Evolutionary conservation across 176 grass and related monocot species (phyloP).

Genomic region (Oryza glaberrima): DNA sequence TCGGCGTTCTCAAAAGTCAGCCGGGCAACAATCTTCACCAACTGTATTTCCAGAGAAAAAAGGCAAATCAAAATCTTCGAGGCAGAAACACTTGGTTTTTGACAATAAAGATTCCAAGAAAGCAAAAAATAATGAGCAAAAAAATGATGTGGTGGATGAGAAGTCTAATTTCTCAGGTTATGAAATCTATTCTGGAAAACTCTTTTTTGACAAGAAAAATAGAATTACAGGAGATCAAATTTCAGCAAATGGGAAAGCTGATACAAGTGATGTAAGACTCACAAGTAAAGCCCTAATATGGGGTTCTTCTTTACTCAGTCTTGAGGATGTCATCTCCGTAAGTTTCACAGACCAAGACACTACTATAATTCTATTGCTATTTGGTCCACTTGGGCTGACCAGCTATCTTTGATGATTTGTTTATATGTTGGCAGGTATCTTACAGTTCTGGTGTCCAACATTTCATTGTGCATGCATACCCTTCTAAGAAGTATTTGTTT

Average conservation of each 20-base stretch:
- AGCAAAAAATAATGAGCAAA: conserved; percentile 64
- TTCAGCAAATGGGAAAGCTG: conserved; percentile 48
- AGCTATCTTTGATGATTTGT: conserved; percentile 35
- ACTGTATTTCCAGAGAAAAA: conserved; percentile 85
- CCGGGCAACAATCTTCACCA: conserved; percentile 77
- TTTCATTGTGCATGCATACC: conserved; percentile 87
- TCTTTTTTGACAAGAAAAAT: conserved; percentile 69
- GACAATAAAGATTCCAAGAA: conserved; percentile 54
- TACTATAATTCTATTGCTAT: conserved; percentile 21
- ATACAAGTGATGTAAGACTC: conserved; percentile 69
- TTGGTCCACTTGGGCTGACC: conserved; percentile 1
- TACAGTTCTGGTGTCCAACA: conserved; percentile 66
- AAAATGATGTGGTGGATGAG: conserved; percentile 74
- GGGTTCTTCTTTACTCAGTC: conserved; percentile 72
- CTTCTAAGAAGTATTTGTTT: conserved; percentile 73
- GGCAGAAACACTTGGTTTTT: conserved; percentile 51
- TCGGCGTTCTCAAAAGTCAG: conserved; percentile 58
- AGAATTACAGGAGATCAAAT: conserved; percentile 53
- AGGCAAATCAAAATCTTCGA: conserved; percentile 65
- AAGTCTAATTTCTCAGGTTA: conserved; percentile 90
- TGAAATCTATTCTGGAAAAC: conserved; percentile 81
- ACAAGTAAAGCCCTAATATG: conserved; percentile 96
- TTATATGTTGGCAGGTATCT: conserved; percentile 68
- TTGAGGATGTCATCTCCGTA: conserved; percentile 93
- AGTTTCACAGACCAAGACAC: conserved; percentile 45